A percentile compares a stretch with the other conserved stretches of the same genome.
phyloP scores from a whole-genome alignment of 306 rosid genomes.

The Phaseolus lunatus region DNA sequence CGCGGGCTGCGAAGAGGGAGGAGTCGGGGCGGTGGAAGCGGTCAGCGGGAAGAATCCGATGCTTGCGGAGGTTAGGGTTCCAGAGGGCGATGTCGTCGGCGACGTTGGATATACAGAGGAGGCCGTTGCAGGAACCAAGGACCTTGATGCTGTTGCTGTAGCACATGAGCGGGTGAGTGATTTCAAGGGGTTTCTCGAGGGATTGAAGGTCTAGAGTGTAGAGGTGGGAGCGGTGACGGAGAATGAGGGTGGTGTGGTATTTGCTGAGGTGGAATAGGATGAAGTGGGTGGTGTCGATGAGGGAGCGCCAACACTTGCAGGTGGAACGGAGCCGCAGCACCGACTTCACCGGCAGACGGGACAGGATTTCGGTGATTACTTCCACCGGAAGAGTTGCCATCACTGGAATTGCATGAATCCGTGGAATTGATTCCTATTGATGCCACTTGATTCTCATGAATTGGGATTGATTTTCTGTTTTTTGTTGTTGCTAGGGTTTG shows the following conservation, averaged over 20 bases:
- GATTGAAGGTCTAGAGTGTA: conserved; percentile 28
- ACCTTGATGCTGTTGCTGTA: conserved; percentile 66
- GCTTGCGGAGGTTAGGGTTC: conserved; percentile 66
- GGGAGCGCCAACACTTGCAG: conserved; percentile 59
- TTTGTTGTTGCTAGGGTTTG: conserved; percentile 26
- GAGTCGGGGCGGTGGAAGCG: conserved; percentile 17
- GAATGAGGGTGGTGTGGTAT: conserved; percentile 51
- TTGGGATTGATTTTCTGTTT: not conserved
- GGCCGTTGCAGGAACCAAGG: conserved; percentile 67
- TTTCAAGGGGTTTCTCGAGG: conserved; percentile 45
- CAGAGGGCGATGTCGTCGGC: conserved; percentile 78
- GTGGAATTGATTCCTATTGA: not conserved
- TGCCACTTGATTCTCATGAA: not conserved
- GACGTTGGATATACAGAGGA: conserved; percentile 70
- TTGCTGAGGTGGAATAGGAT: conserved; percentile 50
- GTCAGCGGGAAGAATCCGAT: conserved; percentile 57
- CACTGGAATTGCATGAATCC: not conserved
- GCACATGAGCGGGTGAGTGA: conserved; percentile 78
- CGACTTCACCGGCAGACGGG: conserved; percentile 51
- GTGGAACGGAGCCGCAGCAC: conserved; percentile 57
- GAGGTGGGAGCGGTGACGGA: conserved; percentile 59
- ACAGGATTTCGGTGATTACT: conserved; percentile 59
- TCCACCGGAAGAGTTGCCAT: conserved; percentile 72
- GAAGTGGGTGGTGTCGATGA: conserved; percentile 65
- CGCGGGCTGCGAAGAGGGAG: conserved; percentile 46